Base-by-base conservation (phyloP, 805 yeast genomes). In the Kazachstania africana region DNA sequence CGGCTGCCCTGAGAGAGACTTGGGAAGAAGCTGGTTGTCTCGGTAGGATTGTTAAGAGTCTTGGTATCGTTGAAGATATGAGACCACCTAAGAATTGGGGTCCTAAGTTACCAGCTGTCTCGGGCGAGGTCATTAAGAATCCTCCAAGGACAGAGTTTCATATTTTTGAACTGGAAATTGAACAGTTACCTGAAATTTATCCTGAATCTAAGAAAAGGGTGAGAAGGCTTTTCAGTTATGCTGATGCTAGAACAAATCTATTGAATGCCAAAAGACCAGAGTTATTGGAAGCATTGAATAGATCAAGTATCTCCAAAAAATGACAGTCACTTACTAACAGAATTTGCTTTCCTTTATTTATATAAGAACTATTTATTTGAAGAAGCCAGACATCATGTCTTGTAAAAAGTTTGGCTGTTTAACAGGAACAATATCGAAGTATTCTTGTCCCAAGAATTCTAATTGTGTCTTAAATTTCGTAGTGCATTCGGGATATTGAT, bases 1-100 rank as follows among this genome's bases (percentile, higher is more conserved):
- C 58, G 4, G 60, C 81, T 4, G 96, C 96, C 0, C 61, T 68
- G 12, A 65, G 98, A 36, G 98, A 91, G 51, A 82, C 94, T 0
- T 91, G 98, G 98, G 98, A 91, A 55, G 98, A 91, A 58, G 91
- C 94, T 0, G 98, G 98, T 0, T 81, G 81, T 16, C 69, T 68
- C 22, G 95, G 96, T 6, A 59, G 52, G 12, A 64, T 85, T 4
- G 45, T 62, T 4, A 44, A 49, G 25, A 63, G 65, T 36, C 58
- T 88, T 26, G 93, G 88, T 0, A 62, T 70, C 1, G 76, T 81
- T 16, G 69, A 68, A 28, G 95, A 87, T 40, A 48, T 53, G 53
- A 52, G 75, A 35, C 68, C 71, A 3, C 65, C 68, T 12, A 62
- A 66, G 43, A 51, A 57, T 15, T 66, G 68, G 68, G 57, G 55